Evolutionary conservation across 2,329 filamentous ascomycete species (phyloP), one percentile per base, ranked within the genome.

Genomic region (Scedosporium minutisporum): DNA sequence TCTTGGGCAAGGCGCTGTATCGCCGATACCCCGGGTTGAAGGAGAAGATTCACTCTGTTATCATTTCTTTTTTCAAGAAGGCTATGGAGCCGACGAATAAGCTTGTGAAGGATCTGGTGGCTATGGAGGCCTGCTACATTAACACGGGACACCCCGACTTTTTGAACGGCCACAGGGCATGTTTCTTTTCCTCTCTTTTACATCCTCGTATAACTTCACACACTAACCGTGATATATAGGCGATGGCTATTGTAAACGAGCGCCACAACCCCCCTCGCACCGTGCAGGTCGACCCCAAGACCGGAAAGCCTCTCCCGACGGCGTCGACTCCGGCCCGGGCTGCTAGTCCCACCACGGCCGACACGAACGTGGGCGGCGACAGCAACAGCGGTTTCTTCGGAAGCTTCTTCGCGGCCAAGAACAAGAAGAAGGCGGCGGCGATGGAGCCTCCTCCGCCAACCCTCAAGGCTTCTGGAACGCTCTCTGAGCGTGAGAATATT

Each of bases 381-480:
- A 74, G 75, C 62, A 90, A 90, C 72, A 80, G 83, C 64, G 92
- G 93, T 44, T 99, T 99, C 83, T 99, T 99, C 70, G 95, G 95
- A 68, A 96, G 91, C 71, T 99, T 99, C 84, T 99, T 97, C 73
- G 91, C 95, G 10, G 93, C 91, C 72, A 99, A 97, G 85, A 99
- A 97, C 80, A 99, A 97, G 87, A 99, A 99, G 85, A 97, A 97
- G 88, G 96, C 96, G 78, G 95, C 95, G n/a, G 93, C 93, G 58
- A 99, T 99, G 95, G 95, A 99, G 74, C 82, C 95, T 14, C 95
- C 95, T 46, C 95, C 95, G 65, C 86, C 95, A 33, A 93, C 87
- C 51, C 85, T 99, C 63, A 99, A 97, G 80, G 95, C 95, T 41
- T 96, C 91, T 3, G 93, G 95, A 51, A 96, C 88, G 27, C 81